Evolutionary conservation across 73 alveolate species (phyloP).

Genomic region (Paramecium tetraurelia): DNA sequence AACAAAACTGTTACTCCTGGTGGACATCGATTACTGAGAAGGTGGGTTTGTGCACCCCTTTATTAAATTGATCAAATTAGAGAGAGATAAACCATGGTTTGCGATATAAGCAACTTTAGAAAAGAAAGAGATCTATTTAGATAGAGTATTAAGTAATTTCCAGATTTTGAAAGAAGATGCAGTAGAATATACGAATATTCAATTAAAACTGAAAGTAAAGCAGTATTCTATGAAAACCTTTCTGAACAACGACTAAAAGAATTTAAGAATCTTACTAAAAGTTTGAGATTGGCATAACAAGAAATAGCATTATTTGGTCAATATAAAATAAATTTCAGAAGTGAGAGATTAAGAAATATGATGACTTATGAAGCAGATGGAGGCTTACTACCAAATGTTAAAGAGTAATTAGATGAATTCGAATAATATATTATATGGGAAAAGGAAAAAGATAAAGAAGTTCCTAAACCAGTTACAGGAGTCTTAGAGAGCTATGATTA

Average conservation of each 20-base stretch:
- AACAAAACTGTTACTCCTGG: constrained; percentile 71
- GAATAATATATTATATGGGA: constrained; percentile 69
- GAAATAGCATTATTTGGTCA: constrained; percentile 57
- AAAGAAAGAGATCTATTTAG: constrained; percentile 62
- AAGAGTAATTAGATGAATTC: constrained; percentile 57
- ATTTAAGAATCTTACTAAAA: constrained; percentile 57
- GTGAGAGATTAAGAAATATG: constrained; percentile 43
- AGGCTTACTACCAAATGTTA: constrained; percentile 67
- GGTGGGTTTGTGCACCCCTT: constrained; percentile 79
- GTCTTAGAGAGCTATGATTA: constrained; percentile 71
- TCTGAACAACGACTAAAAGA: constrained; percentile 68
- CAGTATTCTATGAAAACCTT: constrained; percentile 71
- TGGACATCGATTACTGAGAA: constrained; percentile 75
- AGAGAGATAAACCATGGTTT: constrained; percentile 72
- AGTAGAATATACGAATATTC: constrained; percentile 72
- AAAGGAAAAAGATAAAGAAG: constrained; percentile 48
- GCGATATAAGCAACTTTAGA: constrained; percentile 59
- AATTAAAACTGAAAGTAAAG: constrained; percentile 56
- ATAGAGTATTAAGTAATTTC: constrained; percentile 50
- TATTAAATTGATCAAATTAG: constrained; percentile 64
- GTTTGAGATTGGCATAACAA: constrained; percentile 43
- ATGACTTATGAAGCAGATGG: constrained; percentile 41
- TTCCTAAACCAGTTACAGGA: constrained; percentile 77
- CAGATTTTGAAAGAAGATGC: constrained; percentile 70
- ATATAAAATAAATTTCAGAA: constrained; percentile 58